phyloP scores from a whole-genome alignment of 148 eudicot genomes.

The Silene uniflora region DNA sequence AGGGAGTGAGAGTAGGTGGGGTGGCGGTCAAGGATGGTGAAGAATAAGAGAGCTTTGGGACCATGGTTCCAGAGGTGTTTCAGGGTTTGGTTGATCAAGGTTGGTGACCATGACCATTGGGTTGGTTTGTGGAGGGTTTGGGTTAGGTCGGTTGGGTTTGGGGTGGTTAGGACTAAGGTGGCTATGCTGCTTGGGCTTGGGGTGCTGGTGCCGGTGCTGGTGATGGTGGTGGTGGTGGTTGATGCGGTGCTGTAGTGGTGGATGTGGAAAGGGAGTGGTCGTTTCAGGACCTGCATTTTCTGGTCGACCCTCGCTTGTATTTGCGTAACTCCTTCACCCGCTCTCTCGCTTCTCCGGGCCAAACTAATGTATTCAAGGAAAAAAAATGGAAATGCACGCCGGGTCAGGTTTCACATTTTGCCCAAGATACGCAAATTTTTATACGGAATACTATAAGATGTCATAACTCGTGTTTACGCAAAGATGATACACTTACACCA shows the following conservation, averaged over 20 bases:
- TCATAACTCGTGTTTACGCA: no score
- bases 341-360: no score
- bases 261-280: constrained; percentile 1
- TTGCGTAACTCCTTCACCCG: no score
- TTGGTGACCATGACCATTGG: constrained; percentile 38
- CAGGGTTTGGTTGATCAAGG: constrained; percentile 47
- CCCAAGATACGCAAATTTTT: no score
- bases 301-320: background rate
- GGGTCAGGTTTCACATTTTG: no score
- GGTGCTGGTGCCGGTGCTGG: background rate
- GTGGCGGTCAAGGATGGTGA: constrained; percentile 53
- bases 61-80: constrained; percentile 87
- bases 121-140: constrained; percentile 29
- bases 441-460: no score
- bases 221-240: background rate
- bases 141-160: constrained; percentile 36
- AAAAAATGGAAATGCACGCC: no score
- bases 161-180: constrained; percentile 41
- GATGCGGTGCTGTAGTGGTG: constrained; percentile 9
- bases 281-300: constrained; percentile 16
- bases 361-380: no score
- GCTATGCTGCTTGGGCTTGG: constrained; percentile 31
- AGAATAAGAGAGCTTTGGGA: constrained; percentile 89
- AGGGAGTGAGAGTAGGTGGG: constrained; percentile 49
- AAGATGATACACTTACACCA: no score